phyloP scores from a whole-genome alignment of 176 grass and related monocot species.

The Puccinellia tenuiflora region DNA sequence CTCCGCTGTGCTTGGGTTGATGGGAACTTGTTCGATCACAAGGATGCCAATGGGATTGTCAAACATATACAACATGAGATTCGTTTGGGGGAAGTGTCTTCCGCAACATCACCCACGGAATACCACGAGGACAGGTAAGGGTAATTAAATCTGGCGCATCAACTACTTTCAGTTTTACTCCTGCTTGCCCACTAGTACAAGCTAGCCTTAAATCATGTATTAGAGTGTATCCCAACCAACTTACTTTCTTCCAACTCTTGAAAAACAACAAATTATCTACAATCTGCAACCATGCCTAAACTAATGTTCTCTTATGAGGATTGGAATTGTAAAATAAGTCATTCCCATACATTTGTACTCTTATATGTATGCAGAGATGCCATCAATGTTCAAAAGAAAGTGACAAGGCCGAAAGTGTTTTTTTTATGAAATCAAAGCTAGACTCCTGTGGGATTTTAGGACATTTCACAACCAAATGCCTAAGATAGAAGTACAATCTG shows the following conservation, averaged over 20 bases:
- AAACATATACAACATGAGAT: neutral
- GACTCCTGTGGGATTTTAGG: neutral
- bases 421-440: neutral
- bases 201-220: neutral
- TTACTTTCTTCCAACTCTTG: neutral
- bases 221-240: neutral
- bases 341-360: neutral
- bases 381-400: neutral
- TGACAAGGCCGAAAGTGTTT: neutral
- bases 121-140: neutral
- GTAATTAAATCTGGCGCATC: neutral
- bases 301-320: neutral
- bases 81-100: neutral
- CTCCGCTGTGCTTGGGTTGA: conserved; percentile 15
- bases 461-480: neutral
- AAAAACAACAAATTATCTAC: neutral
- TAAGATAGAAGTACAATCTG: no score
- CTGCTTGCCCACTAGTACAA: neutral
- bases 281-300: neutral
- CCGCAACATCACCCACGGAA: neutral
- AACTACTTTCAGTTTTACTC: neutral
- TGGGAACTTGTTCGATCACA: neutral
- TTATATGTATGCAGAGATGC: neutral
- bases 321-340: neutral
- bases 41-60: neutral